Percentiles rank a stretch among this genome's conserved stretches.
Evolutionary conservation across 805 yeast species (phyloP).

Genomic region (Wickerhamiella shivajii): DNA sequence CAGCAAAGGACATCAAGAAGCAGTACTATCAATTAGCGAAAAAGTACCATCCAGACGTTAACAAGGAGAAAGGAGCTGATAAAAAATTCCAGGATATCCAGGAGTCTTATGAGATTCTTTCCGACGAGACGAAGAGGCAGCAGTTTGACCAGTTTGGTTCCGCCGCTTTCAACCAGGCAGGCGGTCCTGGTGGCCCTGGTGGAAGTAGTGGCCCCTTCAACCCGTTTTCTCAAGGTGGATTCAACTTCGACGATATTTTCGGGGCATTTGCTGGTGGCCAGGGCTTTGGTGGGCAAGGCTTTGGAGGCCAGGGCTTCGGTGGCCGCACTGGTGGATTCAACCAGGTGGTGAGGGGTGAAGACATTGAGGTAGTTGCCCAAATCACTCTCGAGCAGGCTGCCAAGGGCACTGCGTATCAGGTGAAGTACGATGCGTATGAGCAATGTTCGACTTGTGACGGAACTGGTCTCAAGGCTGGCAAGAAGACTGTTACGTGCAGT

Average conservation of each 20-base stretch:
- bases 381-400: slow-evolving; percentile 77
- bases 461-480: slow-evolving; percentile 67
- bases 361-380: slow-evolving; percentile 63
- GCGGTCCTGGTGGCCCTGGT: slow-evolving; percentile 31
- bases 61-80: slow-evolving; percentile 80
- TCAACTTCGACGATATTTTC: slow-evolving; percentile 51
- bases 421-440: slow-evolving; percentile 60
- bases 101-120: slow-evolving; percentile 82
- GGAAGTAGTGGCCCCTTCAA: slow-evolving; percentile 24
- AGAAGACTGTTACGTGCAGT: slow-evolving; percentile 61
- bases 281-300: slow-evolving; percentile 22
- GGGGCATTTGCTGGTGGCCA: slow-evolving; percentile 33
- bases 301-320: slow-evolving; percentile 24
- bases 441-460: slow-evolving; percentile 73
- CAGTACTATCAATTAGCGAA: slow-evolving; percentile 90
- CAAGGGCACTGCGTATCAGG: slow-evolving; percentile 52
- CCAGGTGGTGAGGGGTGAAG: slow-evolving; percentile 75
- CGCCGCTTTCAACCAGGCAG: slow-evolving; percentile 50
- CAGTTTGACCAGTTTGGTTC: slow-evolving; percentile 91
- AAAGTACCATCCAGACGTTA: slow-evolving; percentile 91
- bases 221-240: slow-evolving; percentile 28
- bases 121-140: slow-evolving; percentile 68
- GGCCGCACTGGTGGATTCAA: slow-evolving; percentile 19
- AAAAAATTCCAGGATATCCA: slow-evolving; percentile 83
- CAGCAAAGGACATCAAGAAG: slow-evolving; percentile 77